Conservation (phyloP, 2,329 filamentous ascomycete genomes). For the Phoma herbarum region DNA sequence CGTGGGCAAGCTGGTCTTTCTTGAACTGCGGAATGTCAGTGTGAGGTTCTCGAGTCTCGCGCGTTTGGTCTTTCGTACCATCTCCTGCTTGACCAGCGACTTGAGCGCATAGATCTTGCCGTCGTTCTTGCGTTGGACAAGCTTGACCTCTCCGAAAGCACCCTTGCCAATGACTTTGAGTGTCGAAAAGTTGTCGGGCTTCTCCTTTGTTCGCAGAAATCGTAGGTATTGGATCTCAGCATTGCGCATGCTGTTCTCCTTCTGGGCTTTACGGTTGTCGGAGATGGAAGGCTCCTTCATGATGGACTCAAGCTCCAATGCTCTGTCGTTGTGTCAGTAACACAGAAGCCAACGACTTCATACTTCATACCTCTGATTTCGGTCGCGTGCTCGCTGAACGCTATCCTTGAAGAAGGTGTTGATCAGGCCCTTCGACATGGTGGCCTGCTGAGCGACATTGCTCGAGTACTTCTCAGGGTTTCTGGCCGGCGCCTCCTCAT, state of each 20-base stretch:
- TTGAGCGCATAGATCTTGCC: slow-evolving; percentile 99
- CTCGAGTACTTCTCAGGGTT: slow-evolving; percentile 89
- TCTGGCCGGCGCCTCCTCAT: slow-evolving; percentile 76
- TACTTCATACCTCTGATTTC: slow-evolving; percentile 81
- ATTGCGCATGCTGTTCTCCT: slow-evolving; percentile 83
- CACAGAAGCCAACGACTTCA: not conserved
- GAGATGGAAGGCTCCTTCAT: slow-evolving; percentile 79
- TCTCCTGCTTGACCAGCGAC: slow-evolving; percentile 97
- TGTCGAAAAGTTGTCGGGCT: slow-evolving; percentile 92
- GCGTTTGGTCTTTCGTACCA: slow-evolving; percentile 60
- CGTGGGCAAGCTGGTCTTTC: slow-evolving; percentile 96
- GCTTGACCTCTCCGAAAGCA: slow-evolving; percentile 96
- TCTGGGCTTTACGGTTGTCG: slow-evolving; percentile 79
- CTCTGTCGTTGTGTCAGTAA: slow-evolving; percentile 63
- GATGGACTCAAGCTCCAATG: slow-evolving; percentile 89
- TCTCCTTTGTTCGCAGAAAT: slow-evolving; percentile 91
- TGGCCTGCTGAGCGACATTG: slow-evolving; percentile 78
- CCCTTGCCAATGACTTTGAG: slow-evolving; percentile 99
- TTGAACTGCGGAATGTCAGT: slow-evolving; percentile 71
- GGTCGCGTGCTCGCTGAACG: slow-evolving; percentile 92
- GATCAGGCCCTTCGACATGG: slow-evolving; percentile 71
- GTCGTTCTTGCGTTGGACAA: slow-evolving; percentile 95
- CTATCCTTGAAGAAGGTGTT: slow-evolving; percentile 96
- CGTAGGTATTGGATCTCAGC: slow-evolving; percentile 93
- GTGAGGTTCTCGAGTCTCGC: not conserved